A percentile compares a stretch with the other conserved stretches of the same genome.
phyloP scores from a whole-genome alignment of 345 rosid species.

The Eucalyptus marginata region DNA sequence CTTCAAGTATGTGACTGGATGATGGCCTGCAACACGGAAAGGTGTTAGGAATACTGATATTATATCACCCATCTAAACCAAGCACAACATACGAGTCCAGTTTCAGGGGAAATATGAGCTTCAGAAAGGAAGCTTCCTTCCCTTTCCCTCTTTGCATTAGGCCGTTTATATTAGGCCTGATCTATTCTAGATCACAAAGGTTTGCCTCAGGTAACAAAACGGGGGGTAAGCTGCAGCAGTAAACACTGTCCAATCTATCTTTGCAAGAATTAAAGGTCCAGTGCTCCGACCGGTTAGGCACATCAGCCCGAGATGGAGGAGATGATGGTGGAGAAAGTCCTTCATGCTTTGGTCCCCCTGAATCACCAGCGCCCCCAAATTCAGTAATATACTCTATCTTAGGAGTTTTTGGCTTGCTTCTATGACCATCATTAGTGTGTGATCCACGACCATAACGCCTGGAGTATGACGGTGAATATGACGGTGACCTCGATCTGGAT shows the following conservation, averaged over 20 bases:
- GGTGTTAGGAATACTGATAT: slow-evolving; percentile 24
- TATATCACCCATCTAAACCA: not conserved
- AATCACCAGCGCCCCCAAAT: slow-evolving; percentile 76
- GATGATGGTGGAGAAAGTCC: slow-evolving; percentile 89
- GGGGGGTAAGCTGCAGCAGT: slow-evolving; percentile 63
- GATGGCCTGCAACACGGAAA: slow-evolving; percentile 72
- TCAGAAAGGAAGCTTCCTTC: slow-evolving; percentile 46
- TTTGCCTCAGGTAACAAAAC: slow-evolving; percentile 50
- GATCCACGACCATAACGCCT: slow-evolving; percentile 53
- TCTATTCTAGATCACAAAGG: slow-evolving; percentile 35
- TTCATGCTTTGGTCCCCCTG: slow-evolving; percentile 52
- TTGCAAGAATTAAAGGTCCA: slow-evolving; percentile 95
- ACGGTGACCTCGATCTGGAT: slow-evolving; percentile 70
- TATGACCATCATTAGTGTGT: slow-evolving; percentile 42
- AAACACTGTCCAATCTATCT: slow-evolving; percentile 79
- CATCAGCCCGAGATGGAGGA: slow-evolving; percentile 62
- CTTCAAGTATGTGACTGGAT: slow-evolving; percentile 82
- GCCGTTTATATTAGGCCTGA: slow-evolving; percentile 38
- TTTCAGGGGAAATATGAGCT: slow-evolving; percentile 18
- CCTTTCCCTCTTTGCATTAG: slow-evolving; percentile 38
- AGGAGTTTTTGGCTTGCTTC: slow-evolving; percentile 58
- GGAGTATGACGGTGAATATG: slow-evolving; percentile 71
- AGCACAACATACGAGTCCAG: slow-evolving; percentile 4
- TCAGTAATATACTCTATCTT: slow-evolving; percentile 89
- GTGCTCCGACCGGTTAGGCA: slow-evolving; percentile 97